Evolutionary conservation across 1,284 basidiomycete species (phyloP).

Genomic region (Rhodotorula sp.): DNA sequence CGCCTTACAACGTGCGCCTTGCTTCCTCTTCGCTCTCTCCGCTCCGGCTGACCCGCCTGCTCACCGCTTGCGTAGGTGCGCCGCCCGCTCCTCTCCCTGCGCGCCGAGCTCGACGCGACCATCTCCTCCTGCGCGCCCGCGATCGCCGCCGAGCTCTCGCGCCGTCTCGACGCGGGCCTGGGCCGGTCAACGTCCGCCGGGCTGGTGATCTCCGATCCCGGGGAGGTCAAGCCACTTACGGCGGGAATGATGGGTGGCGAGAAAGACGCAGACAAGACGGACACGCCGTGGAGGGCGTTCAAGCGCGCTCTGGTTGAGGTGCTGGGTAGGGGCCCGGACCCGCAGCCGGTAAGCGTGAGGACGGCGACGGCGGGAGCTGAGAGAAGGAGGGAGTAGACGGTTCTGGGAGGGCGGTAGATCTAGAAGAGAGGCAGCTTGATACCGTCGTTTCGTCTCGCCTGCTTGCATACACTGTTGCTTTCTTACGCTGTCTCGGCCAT

Average conservation of each 20-base stretch:
- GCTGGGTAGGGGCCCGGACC: conserved; percentile 22
- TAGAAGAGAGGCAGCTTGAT: no score
- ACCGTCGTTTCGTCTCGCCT: no score
- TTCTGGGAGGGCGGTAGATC: no score
- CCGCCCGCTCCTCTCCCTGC: conserved; percentile 61
- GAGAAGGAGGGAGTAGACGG: not conserved
- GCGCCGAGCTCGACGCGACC: conserved; percentile 64
- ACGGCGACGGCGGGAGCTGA: not conserved
- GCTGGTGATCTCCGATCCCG: not conserved
- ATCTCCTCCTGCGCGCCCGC: conserved; percentile 54
- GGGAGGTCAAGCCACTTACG: conserved; percentile 13
- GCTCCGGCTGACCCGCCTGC: not conserved
- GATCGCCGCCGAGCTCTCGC: conserved; percentile 59
- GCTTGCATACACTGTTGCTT: no score
- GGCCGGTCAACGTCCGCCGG: not conserved
- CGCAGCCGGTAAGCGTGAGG: not conserved
- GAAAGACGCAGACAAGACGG: conserved; percentile 36
- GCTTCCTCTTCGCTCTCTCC: not conserved
- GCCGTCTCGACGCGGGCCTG: conserved; percentile 50
- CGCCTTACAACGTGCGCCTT: conserved; percentile 61
- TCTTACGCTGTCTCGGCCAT: no score
- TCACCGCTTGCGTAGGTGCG: conserved; percentile 57
- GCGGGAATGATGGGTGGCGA: conserved; percentile 30
- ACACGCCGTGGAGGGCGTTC: conserved; percentile 44
- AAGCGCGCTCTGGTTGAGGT: conserved; percentile 36